Conservation (phyloP, 1,284 basidiomycete species). For the Pyrrhoderma lamaoense region DNA sequence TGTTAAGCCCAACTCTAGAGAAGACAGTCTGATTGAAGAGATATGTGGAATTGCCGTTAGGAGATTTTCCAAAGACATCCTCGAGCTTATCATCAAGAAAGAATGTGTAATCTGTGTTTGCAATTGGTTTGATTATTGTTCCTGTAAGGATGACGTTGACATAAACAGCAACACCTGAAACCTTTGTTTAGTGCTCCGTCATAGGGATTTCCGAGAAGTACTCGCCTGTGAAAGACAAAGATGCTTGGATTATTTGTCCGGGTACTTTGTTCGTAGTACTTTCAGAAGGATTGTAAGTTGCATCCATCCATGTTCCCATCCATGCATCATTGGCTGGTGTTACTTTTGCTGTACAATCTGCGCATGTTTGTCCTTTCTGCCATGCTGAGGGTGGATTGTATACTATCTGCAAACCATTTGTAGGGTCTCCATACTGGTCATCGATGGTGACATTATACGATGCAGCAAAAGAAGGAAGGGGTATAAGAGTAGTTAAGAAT, state of each 20-base stretch:
- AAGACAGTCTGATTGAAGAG: constrained; percentile 4
- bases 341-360: too few species aligned
- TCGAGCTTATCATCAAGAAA: constrained; percentile 9
- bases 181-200: background rate
- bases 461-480: background rate
- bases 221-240: background rate
- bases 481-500: too few species aligned
- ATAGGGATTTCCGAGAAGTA: background rate
- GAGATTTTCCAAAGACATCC: too few species aligned
- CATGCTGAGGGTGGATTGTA: too few species aligned
- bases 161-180: constrained; percentile 11
- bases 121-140: background rate
- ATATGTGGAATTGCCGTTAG: constrained; percentile 3
- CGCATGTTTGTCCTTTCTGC: too few species aligned
- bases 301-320: constrained; percentile 8
- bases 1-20: background rate
- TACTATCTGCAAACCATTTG: constrained; percentile 5
- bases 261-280: too few species aligned
- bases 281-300: constrained; percentile 1
- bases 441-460: constrained; percentile 15
- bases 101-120: constrained; percentile 16
- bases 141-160: constrained; percentile 11
- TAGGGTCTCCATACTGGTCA: constrained; percentile 11
- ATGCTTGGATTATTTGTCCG: too few species aligned
- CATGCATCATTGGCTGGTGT: background rate